Conservation (phyloP, 192 early-diverging fungal species). For the Coemansia aciculifera region DNA sequence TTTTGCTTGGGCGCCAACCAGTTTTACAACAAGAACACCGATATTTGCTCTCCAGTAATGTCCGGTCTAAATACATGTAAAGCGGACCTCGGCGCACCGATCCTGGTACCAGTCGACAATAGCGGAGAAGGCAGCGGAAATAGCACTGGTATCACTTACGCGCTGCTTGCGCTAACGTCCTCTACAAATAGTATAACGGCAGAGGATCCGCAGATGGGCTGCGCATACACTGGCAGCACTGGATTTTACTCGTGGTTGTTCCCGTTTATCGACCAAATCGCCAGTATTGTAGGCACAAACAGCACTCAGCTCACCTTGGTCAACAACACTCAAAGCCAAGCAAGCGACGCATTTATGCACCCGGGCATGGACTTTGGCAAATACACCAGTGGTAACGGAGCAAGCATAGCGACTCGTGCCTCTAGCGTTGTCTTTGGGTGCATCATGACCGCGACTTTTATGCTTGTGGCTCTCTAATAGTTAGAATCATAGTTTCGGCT, state of each 20-base stretch:
- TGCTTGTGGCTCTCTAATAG: background rate
- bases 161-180: background rate
- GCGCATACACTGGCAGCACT: background rate
- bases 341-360: background rate
- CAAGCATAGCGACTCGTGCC: background rate
- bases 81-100: background rate
- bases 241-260: slow-evolving; percentile 6
- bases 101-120: background rate
- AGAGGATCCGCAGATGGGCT: background rate
- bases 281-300: background rate
- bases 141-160: background rate
- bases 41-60: background rate
- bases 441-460: background rate
- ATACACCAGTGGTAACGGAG: background rate
- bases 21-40: slow-evolving; percentile 6
- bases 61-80: slow-evolving; percentile 2
- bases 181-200: background rate
- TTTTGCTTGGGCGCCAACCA: slow-evolving; percentile 2
- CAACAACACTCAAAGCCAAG: background rate
- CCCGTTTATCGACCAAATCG: slow-evolving; percentile 1
- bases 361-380: background rate
- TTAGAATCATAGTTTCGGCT: background rate
- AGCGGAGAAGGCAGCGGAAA: background rate
- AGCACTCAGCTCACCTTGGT: background rate
- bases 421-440: background rate